Evolutionary conservation across 495 filamentous ascomycete genomes (phyloP).

Genomic region (Cairneyella variabilis): DNA sequence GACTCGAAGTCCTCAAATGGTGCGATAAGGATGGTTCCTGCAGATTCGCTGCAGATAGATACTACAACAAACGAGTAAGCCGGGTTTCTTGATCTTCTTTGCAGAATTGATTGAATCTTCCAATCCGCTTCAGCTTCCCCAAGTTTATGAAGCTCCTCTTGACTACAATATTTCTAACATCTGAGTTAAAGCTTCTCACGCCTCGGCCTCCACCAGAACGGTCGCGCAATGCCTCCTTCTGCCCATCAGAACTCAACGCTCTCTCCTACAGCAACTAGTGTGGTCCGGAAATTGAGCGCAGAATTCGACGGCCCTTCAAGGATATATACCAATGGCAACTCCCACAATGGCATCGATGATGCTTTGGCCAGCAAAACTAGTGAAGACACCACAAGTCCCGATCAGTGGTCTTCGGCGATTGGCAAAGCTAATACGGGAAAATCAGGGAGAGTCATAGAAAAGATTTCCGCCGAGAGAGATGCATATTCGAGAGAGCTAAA

Average conservation of each 20-base stretch:
- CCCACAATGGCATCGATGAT: background rate
- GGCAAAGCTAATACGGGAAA: conserved; percentile 81
- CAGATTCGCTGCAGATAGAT: conserved; percentile 14
- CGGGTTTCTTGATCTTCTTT: too few relatives aligned
- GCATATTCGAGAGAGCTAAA: conserved; percentile 75
- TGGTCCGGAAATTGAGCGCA: conserved; percentile 20
- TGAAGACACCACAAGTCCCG: conserved; percentile 18
- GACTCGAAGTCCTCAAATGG: conserved; percentile 11
- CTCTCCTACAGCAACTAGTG: conserved; percentile 9
- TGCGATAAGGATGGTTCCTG: conserved; percentile 14
- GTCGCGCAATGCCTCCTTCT: conserved; percentile 13
- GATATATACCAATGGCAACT: background rate
- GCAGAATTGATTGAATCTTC: too few relatives aligned
- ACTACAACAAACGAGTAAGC: too few relatives aligned
- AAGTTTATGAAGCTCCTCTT: too few relatives aligned
- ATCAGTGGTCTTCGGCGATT: conserved; percentile 67
- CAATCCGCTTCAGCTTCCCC: too few relatives aligned
- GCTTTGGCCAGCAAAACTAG: conserved; percentile 15
- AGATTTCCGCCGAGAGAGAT: conserved; percentile 84
- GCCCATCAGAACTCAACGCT: conserved; percentile 20
- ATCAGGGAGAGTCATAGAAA: conserved; percentile 89
- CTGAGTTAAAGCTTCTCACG: too few relatives aligned
- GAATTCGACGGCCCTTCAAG: conserved; percentile 23
- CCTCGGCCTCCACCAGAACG: conserved; percentile 4
- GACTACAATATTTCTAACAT: too few relatives aligned